Conservation (phyloP, 345 rosid genomes). For the Eucalyptus polyanthemos region DNA sequence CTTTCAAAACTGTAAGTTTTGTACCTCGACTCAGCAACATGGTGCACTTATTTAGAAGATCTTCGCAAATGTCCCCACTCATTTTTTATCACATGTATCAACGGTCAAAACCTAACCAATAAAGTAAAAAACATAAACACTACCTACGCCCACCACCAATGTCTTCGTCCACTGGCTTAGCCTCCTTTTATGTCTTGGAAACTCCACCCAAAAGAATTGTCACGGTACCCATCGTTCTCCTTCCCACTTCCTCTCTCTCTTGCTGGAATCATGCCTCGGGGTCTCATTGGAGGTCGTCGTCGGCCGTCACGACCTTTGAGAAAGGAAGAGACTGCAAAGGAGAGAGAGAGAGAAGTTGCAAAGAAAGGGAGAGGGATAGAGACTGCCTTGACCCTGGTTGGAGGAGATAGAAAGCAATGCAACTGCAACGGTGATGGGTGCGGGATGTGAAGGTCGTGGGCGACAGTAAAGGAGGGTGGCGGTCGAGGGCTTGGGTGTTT, state of each 20-base stretch:
- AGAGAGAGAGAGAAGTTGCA: not conserved
- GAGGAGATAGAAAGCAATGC: not conserved
- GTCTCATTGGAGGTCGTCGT: not conserved
- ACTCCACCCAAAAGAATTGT: not conserved
- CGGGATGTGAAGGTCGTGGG: not conserved
- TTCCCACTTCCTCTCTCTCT: not conserved
- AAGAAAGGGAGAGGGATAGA: not conserved
- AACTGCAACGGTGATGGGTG: not conserved
- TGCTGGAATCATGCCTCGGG: not conserved
- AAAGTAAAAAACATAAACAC: not conserved
- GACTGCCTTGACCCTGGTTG: not conserved
- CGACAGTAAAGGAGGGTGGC: not conserved
- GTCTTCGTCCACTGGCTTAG: not conserved
- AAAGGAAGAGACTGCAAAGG: not conserved
- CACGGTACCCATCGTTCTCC: not conserved
- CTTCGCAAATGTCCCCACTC: not conserved
- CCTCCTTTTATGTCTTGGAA: not conserved
- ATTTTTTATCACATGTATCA: not conserved
- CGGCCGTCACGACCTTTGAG: not conserved
- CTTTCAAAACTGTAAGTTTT: not conserved
- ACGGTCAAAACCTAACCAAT: not conserved
- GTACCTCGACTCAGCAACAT: not conserved
- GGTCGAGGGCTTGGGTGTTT: not conserved
- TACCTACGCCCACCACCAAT: not conserved
- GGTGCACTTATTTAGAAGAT: not conserved